Evolutionary conservation across 2,329 filamentous ascomycete genomes (phyloP).

Genomic region (Aspergillus ustus): DNA sequence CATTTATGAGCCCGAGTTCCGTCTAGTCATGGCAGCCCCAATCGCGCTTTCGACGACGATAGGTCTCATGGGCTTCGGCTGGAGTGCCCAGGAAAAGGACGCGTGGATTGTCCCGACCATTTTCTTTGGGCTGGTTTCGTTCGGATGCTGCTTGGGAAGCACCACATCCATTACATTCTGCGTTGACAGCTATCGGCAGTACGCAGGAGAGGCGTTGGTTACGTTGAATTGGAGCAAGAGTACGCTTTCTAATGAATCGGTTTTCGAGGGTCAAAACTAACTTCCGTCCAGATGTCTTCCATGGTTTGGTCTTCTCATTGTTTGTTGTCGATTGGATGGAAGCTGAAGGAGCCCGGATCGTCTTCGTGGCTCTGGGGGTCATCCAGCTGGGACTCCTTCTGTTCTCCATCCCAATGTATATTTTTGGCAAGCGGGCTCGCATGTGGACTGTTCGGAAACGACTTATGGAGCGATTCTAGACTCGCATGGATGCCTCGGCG

Average conservation of each 20-base stretch:
- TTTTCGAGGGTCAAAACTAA: conserved; percentile 15
- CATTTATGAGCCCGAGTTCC: conserved; percentile 92
- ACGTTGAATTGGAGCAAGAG: conserved; percentile 94
- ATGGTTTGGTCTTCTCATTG: conserved; percentile 84
- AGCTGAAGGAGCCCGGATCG: conserved; percentile 71
- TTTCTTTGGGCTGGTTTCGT: conserved; percentile 90
- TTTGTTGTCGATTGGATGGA: conserved; percentile 88
- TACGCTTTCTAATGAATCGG: conserved; percentile 38
- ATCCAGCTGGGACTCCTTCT: conserved; percentile 80
- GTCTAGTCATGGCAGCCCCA: conserved; percentile 83
- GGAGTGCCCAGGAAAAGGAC: conserved; percentile 76
- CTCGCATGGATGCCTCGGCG: neutral
- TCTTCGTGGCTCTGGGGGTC: conserved; percentile 81
- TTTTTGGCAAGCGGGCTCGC: conserved; percentile 84
- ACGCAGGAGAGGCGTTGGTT: conserved; percentile 90
- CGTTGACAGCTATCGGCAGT: conserved; percentile 90
- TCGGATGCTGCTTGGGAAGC: conserved; percentile 86
- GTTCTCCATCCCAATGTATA: conserved; percentile 86
- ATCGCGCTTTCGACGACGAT: conserved; percentile 77
- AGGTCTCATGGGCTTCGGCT: conserved; percentile 95
- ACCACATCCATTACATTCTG: conserved; percentile 94
- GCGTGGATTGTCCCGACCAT: conserved; percentile 89
- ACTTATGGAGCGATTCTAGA: conserved; percentile 72
- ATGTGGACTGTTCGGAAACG: conserved; percentile 94
- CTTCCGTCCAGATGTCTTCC: conserved; percentile 67